Percentiles rank a stretch among this genome's conserved stretches.
These are phyloP conservation scores for Grosmannia serpens DNA, from an alignment of 2,329 filamentous ascomycete species.

Conservation along the genomic window DNA sequence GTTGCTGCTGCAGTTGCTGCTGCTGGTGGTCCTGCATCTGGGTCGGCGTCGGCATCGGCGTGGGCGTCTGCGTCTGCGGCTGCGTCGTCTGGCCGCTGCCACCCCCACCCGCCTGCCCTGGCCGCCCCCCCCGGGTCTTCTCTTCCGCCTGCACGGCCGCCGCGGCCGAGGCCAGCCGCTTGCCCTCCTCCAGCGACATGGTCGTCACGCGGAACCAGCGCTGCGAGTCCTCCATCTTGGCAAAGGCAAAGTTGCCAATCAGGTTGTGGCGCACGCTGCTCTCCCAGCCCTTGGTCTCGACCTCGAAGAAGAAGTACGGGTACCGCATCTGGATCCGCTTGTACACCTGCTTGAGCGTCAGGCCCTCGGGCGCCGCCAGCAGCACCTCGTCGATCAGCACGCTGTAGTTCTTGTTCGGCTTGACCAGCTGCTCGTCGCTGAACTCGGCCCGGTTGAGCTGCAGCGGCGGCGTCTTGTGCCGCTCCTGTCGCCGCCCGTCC, in stretches of 20 bases:
- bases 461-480: constrained; percentile 50
- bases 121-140: neutral
- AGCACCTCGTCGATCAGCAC: constrained; percentile 50
- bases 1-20: constrained; percentile 15
- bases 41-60: constrained; percentile 10
- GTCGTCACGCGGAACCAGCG: constrained; percentile 47
- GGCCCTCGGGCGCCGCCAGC: constrained; percentile 38
- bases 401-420: constrained; percentile 52
- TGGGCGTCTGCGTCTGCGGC: neutral
- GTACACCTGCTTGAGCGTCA: constrained; percentile 52
- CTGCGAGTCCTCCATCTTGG: constrained; percentile 43
- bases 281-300: constrained; percentile 54
- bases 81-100: neutral
- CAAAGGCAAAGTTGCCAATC: constrained; percentile 50
- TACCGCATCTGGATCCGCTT: constrained; percentile 48
- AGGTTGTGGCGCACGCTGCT: constrained; percentile 54
- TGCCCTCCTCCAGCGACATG: constrained; percentile 47
- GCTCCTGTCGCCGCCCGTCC: constrained; percentile 49
- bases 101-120: neutral
- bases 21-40: constrained; percentile 10
- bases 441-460: constrained; percentile 44
- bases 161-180: constrained; percentile 43
- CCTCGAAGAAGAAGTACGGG: constrained; percentile 48
- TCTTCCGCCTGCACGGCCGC: neutral
- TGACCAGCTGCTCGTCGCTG: constrained; percentile 45